Conservation (phyloP, 2,329 filamentous ascomycete genomes). For the Fusarium sp. region DNA sequence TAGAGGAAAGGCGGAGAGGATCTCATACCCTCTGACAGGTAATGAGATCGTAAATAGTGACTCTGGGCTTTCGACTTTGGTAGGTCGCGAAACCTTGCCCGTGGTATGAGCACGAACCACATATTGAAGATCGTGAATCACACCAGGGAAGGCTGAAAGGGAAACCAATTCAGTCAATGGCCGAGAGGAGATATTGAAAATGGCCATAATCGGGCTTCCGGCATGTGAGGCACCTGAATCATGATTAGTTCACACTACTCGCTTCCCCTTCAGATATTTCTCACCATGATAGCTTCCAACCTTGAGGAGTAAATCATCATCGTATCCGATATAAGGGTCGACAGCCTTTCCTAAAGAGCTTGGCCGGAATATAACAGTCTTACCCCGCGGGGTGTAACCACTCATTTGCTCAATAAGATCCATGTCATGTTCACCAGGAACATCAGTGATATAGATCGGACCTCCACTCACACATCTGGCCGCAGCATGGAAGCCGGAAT, state of each 20-base stretch:
- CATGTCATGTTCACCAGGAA: constrained; percentile 83
- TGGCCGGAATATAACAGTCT: constrained; percentile 84
- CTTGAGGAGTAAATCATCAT: constrained; percentile 79
- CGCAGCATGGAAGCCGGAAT: constrained; percentile 87
- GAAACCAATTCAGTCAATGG: constrained; percentile 76
- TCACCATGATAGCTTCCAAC: constrained; percentile 81
- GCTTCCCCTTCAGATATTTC: not conserved
- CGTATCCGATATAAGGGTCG: constrained; percentile 79
- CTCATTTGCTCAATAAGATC: constrained; percentile 84
- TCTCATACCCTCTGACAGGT: constrained; percentile 77
- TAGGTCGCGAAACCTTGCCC: constrained; percentile 69
- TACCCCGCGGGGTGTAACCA: constrained; percentile 75
- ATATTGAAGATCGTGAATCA: constrained; percentile 68
- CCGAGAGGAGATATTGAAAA: constrained; percentile 82
- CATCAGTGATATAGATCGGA: constrained; percentile 94
- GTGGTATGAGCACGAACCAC: constrained; percentile 78
- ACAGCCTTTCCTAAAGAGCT: constrained; percentile 78
- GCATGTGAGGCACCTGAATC: constrained; percentile 63
- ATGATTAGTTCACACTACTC: constrained; percentile 5
- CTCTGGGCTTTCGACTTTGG: constrained; percentile 56
- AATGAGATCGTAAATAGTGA: constrained; percentile 73
- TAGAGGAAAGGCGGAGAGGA: constrained; percentile 80
- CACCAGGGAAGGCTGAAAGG: constrained; percentile 79
- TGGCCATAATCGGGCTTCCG: constrained; percentile 80
- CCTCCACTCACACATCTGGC: constrained; percentile 91